Base-by-base conservation (phyloP, 345 rosid species). In the Ricinus communis region DNA sequence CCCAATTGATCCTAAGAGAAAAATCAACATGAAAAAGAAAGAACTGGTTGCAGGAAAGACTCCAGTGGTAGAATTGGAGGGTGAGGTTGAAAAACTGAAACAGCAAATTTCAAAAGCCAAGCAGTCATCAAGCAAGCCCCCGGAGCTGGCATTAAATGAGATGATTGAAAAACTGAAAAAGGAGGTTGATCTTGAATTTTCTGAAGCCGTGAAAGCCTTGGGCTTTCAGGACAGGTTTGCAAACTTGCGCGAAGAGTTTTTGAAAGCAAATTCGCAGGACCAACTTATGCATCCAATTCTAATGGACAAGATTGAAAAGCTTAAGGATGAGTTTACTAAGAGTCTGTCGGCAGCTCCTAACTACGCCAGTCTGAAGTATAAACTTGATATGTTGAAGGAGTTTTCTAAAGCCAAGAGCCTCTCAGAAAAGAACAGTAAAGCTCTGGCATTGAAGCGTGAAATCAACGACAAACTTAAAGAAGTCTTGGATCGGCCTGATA, bases 171-270 rank as follows among this genome's bases (percentile, higher is more conserved):
- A 84, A 77, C 83, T 91, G 75, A 82, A 82, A 80, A 81, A 77
- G 58, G 96, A 87, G 87, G 78, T 94, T 67, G 87, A 90, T 70
- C 82, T 82, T n/a, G 98, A 91, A 81, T 87, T 74, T 70, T 66
- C 84, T 47, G 85, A 85, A 80, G 97, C 98, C 63, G 79, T 80
- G 53, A 82, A 77, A 65, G 85, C 87, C 25, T 8, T 83, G 74
- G 96, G 91, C 62, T 74, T 87, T 68, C 70, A 82, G 64, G 95
- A 85, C 73, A 86, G 87, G 79, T 69, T 79, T 40, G 73, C 66
- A 1, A 70, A 69, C 33, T 33, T 90, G 73, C 88, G 80, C 6
- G 80, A 80, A 69, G 91, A 90, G 74, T 77, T 87, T 74, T 68
- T 77, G 1, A 85, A 80, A 75, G 87, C 77, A 16, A 84, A 78